Conservation (phyloP, 495 filamentous ascomycete genomes). For the Daldinia bambusicola region DNA sequence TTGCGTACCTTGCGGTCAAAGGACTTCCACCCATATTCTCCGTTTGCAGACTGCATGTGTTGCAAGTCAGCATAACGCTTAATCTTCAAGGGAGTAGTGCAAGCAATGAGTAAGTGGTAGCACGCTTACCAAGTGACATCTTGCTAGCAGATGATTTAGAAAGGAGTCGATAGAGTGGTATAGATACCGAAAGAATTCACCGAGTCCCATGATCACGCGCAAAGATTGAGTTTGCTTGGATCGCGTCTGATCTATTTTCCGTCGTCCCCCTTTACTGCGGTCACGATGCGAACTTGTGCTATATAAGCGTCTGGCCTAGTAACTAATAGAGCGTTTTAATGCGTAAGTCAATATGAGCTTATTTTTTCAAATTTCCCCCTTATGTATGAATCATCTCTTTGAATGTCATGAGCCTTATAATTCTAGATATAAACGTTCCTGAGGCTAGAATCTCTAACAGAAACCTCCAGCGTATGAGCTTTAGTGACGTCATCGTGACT, state of each 20-base stretch:
- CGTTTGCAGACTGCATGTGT: conserved; percentile 30
- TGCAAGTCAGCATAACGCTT: conserved; percentile 1
- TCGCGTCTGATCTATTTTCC: neutral
- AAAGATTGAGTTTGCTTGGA: neutral
- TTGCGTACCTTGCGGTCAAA: conserved; percentile 44
- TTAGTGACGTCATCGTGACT: conserved; percentile 24
- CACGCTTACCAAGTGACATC: conserved; percentile 14
- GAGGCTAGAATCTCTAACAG: neutral
- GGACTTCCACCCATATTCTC: conserved; percentile 52
- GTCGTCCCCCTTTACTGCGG: neutral
- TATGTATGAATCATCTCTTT: neutral
- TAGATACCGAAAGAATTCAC: conserved; percentile 1
- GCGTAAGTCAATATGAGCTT: no score
- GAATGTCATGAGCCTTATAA: neutral
- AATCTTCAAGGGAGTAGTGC: neutral
- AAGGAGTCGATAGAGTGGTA: conserved; percentile 13
- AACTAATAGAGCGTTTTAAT: no score
- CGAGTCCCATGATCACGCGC: neutral
- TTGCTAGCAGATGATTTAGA: conserved; percentile 9
- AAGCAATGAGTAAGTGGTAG: neutral
- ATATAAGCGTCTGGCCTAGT: neutral
- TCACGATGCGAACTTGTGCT: neutral
- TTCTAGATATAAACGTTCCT: neutral
- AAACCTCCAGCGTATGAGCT: neutral
- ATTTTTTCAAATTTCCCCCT: neutral